phyloP scores from a whole-genome alignment of 176 grass and related monocot genomes.

The Lolium multiflorum region DNA sequence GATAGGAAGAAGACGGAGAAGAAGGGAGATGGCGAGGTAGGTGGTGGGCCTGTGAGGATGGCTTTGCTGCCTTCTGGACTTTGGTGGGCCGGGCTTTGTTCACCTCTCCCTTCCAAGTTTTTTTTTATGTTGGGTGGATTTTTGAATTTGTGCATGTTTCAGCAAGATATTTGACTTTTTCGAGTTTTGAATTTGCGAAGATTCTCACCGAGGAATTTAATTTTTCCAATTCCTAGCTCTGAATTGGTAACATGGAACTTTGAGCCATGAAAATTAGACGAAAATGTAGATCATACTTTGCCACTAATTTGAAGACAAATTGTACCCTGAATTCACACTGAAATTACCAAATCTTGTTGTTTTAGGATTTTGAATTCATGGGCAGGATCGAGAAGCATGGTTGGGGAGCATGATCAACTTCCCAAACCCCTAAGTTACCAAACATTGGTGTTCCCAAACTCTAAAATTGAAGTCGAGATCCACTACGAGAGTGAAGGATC shows the following conservation, averaged over 20 bases:
- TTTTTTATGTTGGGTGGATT: not conserved
- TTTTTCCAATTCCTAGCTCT: not conserved
- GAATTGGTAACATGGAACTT: not conserved
- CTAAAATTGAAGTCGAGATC: too few species aligned
- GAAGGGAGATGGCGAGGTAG: not conserved
- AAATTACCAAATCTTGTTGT: not conserved
- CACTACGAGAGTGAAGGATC: too few species aligned
- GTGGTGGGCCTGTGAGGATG: slow-evolving; percentile 23
- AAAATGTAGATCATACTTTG: not conserved
- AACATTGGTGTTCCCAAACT: too few species aligned
- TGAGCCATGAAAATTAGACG: not conserved
- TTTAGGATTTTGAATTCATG: not conserved
- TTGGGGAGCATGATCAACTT: too few species aligned
- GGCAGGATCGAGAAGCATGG: too few species aligned
- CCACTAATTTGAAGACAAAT: not conserved
- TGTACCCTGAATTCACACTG: not conserved
- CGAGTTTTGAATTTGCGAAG: not conserved
- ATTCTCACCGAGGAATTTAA: not conserved
- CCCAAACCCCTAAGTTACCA: too few species aligned
- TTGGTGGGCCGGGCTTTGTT: not conserved
- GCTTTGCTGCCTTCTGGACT: not conserved
- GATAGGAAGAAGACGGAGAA: slow-evolving; percentile 27
- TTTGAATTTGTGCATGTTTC: not conserved
- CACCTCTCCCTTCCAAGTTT: not conserved
- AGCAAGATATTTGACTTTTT: not conserved